A percentile compares a stretch with the other conserved stretches of the same genome.
Evolutionary conservation across 2,329 filamentous ascomycete genomes (phyloP).

Genomic region (Stagonosporopsis vannaccii): DNA sequence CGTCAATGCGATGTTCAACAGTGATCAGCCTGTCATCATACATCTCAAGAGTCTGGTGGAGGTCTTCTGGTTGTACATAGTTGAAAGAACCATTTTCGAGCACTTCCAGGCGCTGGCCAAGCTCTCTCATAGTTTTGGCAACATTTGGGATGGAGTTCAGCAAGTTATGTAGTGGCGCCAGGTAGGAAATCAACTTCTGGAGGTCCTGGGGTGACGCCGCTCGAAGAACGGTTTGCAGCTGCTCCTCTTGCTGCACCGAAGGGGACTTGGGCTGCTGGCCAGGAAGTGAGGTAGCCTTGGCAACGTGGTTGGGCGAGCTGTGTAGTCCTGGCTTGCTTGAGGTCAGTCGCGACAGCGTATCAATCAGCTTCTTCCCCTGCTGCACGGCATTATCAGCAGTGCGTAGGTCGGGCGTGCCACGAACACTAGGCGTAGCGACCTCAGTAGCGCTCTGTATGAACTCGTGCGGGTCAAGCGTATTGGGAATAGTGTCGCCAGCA

Average conservation of each 20-base stretch:
- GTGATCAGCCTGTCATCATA: conserved; percentile 73
- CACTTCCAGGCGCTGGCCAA: conserved; percentile 70
- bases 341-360: conserved; percentile 37
- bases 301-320: conserved; percentile 24
- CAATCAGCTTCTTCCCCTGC: conserved; percentile 46
- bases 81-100: conserved; percentile 76
- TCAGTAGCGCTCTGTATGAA: conserved; percentile 56
- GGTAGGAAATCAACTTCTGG: conserved; percentile 46
- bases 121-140: conserved; percentile 61
- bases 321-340: conserved; percentile 30
- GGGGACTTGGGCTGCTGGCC: conserved; percentile 34
- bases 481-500: conserved; percentile 45
- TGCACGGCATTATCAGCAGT: conserved; percentile 45
- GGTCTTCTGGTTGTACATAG: conserved; percentile 70
- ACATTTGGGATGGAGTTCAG: conserved; percentile 50
- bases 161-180: conserved; percentile 46
- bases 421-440: conserved; percentile 55
- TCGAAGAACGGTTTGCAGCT: conserved; percentile 38
- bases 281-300: conserved; percentile 28
- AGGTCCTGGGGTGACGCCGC: conserved; percentile 44
- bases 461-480: conserved; percentile 50
- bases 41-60: conserved; percentile 71
- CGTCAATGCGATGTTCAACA: conserved; percentile 64
- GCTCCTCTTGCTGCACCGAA: conserved; percentile 36
- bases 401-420: conserved; percentile 51